Evolutionary conservation across 495 filamentous ascomycete genomes (phyloP), one percentile per base, ranked within the genome.

Genomic region (Xylaria castorea): DNA sequence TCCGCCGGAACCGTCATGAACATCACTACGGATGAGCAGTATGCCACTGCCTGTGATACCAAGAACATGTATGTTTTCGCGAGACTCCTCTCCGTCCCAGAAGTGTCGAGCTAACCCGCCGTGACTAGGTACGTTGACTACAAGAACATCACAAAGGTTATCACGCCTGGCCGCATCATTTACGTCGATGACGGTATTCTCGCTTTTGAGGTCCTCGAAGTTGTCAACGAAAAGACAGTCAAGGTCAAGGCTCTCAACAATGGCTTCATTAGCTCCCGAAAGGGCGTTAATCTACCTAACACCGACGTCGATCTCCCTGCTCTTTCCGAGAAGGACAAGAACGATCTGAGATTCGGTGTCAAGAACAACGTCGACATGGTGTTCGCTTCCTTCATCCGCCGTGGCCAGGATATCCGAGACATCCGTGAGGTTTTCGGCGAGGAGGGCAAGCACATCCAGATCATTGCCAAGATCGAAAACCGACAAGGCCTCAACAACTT

Each of bases 401-500:
- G 91, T 53, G 96, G 92, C 57, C 90, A 91, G 74, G 96, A 99
- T 81, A 97, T 99, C 86, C 90, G 87, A 73, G 87, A 92, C 72
- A 99, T 99, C 82, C 95, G 96, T 72, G 90, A 93, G 67, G 91
- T 98, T 44, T 90, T 99, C 46, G 96, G 96, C 60, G 88, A 93
- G 77, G 94, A 95, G n/a, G 96, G 96, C 74, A 92, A 91, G 82
- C 92, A 97, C 76, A 98, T 99, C 78, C 97, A 99, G 88, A 98
- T 99, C 83, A 97, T 99, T 83, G 94, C 96, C 87, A 99, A 99
- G 90, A 97, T 99, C 76, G 96, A 99, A 88, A 99, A 99, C 87
- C 93, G 97, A 83, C 96, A 99, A 84, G 96, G 96, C 66, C 80
- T 89, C 44, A 98, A 98, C 91, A 99, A 99, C 89, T 98, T 99